Evolutionary conservation across 2,329 filamentous ascomycete genomes (phyloP).

Genomic region (Hypoxylon sp.): DNA sequence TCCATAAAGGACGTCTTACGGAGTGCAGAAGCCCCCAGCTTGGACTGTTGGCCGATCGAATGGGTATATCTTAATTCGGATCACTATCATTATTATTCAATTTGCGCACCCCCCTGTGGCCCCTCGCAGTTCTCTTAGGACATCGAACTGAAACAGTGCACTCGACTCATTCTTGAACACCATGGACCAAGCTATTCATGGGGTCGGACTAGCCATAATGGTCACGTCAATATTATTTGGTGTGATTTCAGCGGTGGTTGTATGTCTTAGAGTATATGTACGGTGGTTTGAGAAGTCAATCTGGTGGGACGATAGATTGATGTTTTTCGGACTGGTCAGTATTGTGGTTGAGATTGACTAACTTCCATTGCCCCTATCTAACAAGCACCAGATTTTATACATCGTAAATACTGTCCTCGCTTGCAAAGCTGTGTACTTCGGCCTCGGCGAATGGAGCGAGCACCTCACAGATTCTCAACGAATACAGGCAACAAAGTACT

Average conservation of each 20-base stretch:
- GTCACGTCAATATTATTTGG: slow-evolving; percentile 17
- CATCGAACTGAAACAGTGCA: neutral
- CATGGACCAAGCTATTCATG: slow-evolving; percentile 14
- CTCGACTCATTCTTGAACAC: neutral
- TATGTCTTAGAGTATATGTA: slow-evolving; percentile 30
- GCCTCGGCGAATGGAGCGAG: neutral
- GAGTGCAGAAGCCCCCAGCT: neutral
- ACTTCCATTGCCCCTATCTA: neutral
- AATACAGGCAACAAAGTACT: slow-evolving; percentile 14
- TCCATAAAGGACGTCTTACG: neutral
- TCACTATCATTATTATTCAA: no score
- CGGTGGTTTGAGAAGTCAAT: slow-evolving; percentile 22
- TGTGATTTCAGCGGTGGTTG: slow-evolving; percentile 10
- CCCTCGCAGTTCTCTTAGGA: neutral
- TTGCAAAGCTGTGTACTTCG: slow-evolving; percentile 12
- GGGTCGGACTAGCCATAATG: slow-evolving; percentile 12
- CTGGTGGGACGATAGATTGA: slow-evolving; percentile 41
- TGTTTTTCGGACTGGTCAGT: slow-evolving; percentile 34
- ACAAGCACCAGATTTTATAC: slow-evolving; percentile 26
- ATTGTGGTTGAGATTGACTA: neutral
- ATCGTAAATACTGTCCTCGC: slow-evolving; percentile 2
- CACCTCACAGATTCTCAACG: slow-evolving; percentile 4
- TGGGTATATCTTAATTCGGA: neutral
- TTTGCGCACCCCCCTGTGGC: neutral
- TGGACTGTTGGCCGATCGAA: neutral